Evolutionary conservation across 768 basidiomycete genomes (phyloP), one percentile per base, ranked within the genome.

Genomic region (Amanita jacksonii): DNA sequence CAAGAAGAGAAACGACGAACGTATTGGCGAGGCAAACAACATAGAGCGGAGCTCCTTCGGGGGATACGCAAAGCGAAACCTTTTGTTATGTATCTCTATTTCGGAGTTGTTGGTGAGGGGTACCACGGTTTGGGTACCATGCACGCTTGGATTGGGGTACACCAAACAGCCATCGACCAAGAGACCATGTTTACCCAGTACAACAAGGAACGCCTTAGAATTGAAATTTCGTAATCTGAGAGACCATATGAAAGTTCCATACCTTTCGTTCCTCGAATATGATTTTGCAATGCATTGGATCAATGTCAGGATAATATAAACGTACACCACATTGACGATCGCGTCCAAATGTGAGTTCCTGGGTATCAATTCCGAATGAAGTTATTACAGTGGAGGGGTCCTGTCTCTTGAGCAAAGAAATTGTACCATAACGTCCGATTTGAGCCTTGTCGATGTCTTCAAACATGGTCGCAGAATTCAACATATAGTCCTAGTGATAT

Each of bases 11-110:
- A 41, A 49, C 51, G 36, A 65, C 67, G 39, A 49, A 66, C 69
- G 68, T 38, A 67, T 55, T 22, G 78, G 78, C 1, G 76, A 73
- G 5, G 70, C 66, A 30, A 73, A 66, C 18, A 74, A 61, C 3
- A 65, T 61, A 12, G 72, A 63, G 18, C 83, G 76, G 23, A 81
- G 62, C 35, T 82, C 77, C 54, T 85, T 85, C 4, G 85, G 82
- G 1, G 84, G 85, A 53, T 86, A 86, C 4, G 68, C 67, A 57
- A 85, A 86, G n/a, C 67, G 62, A 57, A 87, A 87, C 5, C 73
- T 68, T 52, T 85, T 86, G 34, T 68, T 70, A 54, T 76, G 76
- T 10, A 86, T 79, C 49, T 80, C 78, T 33, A 86, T 68, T 27
- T 76, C 72, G 5, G 80, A 77, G 57, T 76, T 70, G 57, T 82